Conservation (phyloP, 2,329 filamentous ascomycete species). For the Claviceps quebecensis region DNA sequence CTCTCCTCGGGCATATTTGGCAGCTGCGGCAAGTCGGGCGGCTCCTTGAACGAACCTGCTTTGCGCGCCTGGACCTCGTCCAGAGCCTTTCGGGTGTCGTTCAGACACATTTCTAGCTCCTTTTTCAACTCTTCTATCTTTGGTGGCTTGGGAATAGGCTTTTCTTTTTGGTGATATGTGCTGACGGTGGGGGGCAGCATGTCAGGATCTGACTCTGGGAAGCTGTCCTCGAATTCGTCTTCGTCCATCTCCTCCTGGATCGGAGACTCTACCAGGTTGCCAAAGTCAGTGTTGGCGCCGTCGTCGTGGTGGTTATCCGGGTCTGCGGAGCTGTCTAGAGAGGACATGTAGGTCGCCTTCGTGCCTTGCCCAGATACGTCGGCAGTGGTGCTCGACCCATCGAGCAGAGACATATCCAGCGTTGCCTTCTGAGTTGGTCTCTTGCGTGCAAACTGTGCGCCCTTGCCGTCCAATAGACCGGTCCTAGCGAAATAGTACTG, state of each 20-base stretch:
- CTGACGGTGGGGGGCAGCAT: conserved; percentile 96
- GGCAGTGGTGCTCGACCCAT: conserved; percentile 18
- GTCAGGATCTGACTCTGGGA: conserved; percentile 51
- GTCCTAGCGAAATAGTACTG: conserved; percentile 98
- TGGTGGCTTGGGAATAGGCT: conserved; percentile 70
- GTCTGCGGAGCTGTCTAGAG: conserved; percentile 46
- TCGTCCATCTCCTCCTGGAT: conserved; percentile 27
- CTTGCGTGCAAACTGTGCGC: conserved; percentile 67
- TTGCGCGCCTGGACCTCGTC: conserved; percentile 37
- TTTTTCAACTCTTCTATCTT: conserved; percentile 64
- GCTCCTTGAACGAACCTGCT: conserved; percentile 15
- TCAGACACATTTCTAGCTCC: conserved; percentile 51
- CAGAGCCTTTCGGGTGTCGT: conserved; percentile 54
- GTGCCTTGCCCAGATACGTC: conserved; percentile 31
- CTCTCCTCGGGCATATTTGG: conserved; percentile 31
- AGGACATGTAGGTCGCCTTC: conserved; percentile 48
- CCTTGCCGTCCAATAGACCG: conserved; percentile 84
- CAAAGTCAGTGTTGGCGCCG: conserved; percentile 16
- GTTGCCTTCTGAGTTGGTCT: conserved; percentile 46
- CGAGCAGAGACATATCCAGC: conserved; percentile 43
- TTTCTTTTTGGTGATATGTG: conserved; percentile 80
- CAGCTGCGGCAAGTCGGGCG: conserved; percentile 16
- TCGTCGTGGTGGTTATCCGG: conserved; percentile 26
- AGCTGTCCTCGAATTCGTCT: conserved; percentile 41
- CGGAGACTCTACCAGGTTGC: conserved; percentile 30